Evolutionary conservation across 148 eudicot species (phyloP).

Genomic region (Mesembryanthemum crystallinum): DNA sequence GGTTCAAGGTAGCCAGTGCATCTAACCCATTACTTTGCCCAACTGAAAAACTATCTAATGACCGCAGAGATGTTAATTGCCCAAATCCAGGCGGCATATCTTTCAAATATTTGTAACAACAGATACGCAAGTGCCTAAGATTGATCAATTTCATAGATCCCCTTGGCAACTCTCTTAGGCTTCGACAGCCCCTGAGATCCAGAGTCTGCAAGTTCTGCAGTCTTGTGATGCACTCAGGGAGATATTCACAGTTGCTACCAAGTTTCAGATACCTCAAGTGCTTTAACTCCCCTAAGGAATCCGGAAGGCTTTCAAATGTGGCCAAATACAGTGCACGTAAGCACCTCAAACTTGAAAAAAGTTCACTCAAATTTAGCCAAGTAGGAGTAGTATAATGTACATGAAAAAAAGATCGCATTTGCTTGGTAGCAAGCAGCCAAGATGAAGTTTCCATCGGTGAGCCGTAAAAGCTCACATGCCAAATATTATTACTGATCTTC

Average conservation of each 20-base stretch:
- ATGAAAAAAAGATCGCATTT: neutral
- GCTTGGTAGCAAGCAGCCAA: neutral
- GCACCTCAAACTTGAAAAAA: neutral
- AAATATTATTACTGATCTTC: neutral
- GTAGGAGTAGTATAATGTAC: no score
- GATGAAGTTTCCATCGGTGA: neutral
- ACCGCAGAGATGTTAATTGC: constrained; percentile 6
- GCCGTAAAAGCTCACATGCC: neutral
- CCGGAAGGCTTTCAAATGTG: neutral
- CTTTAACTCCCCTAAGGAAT: constrained; percentile 1
- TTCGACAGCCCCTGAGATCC: neutral
- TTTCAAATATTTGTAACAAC: no score
- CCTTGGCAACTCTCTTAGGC: constrained; percentile 4
- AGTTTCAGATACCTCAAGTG: constrained; percentile 15
- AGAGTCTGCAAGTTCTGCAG: constrained; percentile 8
- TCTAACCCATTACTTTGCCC: constrained; percentile 21
- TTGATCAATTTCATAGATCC: constrained; percentile 19
- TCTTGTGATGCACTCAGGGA: constrained; percentile 2
- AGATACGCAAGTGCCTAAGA: constrained; percentile 7
- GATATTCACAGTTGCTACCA: neutral
- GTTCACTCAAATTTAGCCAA: neutral
- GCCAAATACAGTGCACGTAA: neutral
- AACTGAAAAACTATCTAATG: neutral
- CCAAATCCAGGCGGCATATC: neutral
- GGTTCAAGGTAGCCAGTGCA: constrained; percentile 4